Evolutionary conservation across 345 rosid genomes (phyloP).

Genomic region (Brassica incana): DNA sequence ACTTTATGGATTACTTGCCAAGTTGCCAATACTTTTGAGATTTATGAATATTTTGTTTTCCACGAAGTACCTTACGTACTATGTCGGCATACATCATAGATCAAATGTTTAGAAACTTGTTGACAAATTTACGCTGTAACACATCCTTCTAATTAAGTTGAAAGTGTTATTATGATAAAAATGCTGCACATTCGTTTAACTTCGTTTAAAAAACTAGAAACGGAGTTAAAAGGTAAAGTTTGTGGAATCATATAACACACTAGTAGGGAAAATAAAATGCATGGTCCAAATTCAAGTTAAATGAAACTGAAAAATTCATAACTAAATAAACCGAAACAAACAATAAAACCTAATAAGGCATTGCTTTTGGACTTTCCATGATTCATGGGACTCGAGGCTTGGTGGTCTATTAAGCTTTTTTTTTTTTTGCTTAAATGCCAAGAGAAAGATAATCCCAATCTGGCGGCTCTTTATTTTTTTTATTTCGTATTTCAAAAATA

Average conservation of each 20-base stretch:
- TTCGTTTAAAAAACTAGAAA: not conserved
- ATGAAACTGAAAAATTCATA: constrained; percentile 16
- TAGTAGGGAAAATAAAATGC: not conserved
- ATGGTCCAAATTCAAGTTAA: constrained; percentile 32
- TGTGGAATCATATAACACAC: not conserved
- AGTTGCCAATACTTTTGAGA: not conserved
- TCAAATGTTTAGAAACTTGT: not conserved
- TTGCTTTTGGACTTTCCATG: constrained; percentile 25
- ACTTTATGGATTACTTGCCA: constrained; percentile 6
- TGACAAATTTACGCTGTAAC: not conserved
- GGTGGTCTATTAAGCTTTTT: constrained; percentile 10
- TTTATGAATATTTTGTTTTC: not conserved
- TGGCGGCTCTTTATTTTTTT: not conserved
- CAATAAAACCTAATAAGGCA: constrained; percentile 5
- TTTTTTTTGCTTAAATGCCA: constrained; percentile 27
- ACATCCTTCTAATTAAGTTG: not conserved
- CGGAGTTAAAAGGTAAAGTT: not conserved
- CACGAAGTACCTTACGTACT: not conserved
- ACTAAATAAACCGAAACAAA: constrained; percentile 38
- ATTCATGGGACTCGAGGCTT: constrained; percentile 25
- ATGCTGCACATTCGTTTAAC: not conserved
- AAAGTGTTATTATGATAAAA: not conserved
- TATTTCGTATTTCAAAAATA: not conserved
- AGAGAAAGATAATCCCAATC: constrained; percentile 29
- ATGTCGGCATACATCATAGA: not conserved